Evolutionary conservation across 345 rosid species (phyloP).

Genomic region (Ricinus communis): DNA sequence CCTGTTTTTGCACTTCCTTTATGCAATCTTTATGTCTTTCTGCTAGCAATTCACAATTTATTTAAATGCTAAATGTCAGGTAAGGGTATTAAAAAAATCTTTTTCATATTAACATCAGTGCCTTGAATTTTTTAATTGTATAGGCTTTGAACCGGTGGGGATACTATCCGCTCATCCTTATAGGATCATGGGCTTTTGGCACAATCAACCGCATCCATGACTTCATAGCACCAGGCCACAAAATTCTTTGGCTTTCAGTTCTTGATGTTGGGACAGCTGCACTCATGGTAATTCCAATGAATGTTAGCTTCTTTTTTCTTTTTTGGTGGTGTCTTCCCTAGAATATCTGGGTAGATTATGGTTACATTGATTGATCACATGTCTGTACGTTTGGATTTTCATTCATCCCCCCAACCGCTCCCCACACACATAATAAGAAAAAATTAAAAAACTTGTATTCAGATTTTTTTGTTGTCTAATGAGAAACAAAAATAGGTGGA

Average conservation of each 20-base stretch:
- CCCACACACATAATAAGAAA: no score
- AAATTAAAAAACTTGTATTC: background rate
- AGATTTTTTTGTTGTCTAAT: background rate
- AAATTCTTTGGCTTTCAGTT: constrained; percentile 87
- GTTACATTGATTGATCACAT: background rate
- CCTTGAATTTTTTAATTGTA: constrained; percentile 15
- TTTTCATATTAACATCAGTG: constrained; percentile 9
- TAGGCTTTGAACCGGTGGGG: constrained; percentile 95
- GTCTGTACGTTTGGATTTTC: background rate
- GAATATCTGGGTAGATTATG: background rate
- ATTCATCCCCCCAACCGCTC: no score
- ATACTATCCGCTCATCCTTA: constrained; percentile 88
- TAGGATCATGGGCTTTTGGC: constrained; percentile 96
- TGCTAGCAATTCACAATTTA: background rate
- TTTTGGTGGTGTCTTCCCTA: constrained; percentile 6
- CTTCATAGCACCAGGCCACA: constrained; percentile 77
- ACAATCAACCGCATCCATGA: constrained; percentile 84
- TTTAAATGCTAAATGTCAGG: background rate
- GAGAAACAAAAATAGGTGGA: background rate
- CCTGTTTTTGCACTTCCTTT: background rate
- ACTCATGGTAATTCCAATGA: constrained; percentile 61
- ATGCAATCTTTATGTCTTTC: background rate
- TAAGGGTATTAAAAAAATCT: background rate
- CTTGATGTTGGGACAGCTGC: constrained; percentile 93
- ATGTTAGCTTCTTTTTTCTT: constrained; percentile 10